A percentile compares a stretch with the other conserved stretches of the same genome.
These are phyloP conservation scores for Marchantia paleacea DNA, from an alignment of 225 moss, liverwort and hornwort genomes.

Conservation along the genomic window DNA sequence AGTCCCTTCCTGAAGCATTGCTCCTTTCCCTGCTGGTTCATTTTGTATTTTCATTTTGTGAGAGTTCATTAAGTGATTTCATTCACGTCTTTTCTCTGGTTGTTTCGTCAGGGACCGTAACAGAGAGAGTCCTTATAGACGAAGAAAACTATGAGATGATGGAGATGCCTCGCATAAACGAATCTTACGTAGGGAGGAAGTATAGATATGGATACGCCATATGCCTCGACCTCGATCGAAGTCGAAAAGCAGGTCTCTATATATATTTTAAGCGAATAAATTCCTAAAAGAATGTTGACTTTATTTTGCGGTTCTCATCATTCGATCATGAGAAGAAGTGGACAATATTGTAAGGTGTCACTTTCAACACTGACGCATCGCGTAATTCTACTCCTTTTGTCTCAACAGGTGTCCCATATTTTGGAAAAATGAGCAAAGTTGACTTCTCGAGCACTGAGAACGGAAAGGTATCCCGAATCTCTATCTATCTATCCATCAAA, in stretches of 20 bases:
- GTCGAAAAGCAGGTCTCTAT: not conserved
- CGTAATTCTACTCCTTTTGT: not conserved
- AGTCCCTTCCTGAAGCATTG: too few relatives aligned
- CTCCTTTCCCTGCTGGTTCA: too few relatives aligned
- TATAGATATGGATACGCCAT: conserved; percentile 17
- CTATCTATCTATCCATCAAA: too few relatives aligned
- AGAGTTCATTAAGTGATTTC: too few relatives aligned
- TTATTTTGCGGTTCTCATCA: not conserved
- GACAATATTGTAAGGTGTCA: not conserved
- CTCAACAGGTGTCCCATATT: conserved; percentile 9
- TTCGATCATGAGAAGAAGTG: not conserved
- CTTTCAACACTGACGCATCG: not conserved
- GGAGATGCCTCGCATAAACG: conserved; percentile 26
- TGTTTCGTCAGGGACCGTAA: conserved; percentile 4
- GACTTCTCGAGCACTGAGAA: conserved; percentile 16
- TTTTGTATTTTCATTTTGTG: too few relatives aligned
- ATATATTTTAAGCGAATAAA: not conserved
- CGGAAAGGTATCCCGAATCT: conserved; percentile 17
- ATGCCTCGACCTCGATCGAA: not conserved
- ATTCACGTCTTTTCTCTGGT: too few relatives aligned
- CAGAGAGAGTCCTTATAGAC: conserved; percentile 6
- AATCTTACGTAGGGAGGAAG: conserved; percentile 21
- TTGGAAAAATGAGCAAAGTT: conserved; percentile 6
- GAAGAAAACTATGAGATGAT: not conserved
- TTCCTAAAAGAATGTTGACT: too few relatives aligned